phyloP scores from a whole-genome alignment of 2,329 filamentous ascomycete genomes.

The Teratosphaeria destructans region DNA sequence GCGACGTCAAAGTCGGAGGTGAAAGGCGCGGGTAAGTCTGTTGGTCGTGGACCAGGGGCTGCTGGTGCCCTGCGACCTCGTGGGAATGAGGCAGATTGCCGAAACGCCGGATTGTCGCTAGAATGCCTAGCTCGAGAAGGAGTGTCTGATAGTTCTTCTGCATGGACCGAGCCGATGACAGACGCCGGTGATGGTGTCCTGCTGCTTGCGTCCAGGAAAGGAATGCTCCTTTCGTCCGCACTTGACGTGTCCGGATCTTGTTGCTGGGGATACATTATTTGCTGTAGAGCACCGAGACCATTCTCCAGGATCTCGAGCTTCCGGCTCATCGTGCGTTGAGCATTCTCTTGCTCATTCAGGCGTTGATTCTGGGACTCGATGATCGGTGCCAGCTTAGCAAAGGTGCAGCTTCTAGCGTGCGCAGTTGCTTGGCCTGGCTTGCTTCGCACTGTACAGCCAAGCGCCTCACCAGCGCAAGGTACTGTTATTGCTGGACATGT shows the following conservation, averaged over 20 bases:
- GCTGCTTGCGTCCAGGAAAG: constrained; percentile 5
- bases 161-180: not conserved
- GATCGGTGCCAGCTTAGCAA: constrained; percentile 37
- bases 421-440: constrained; percentile 29
- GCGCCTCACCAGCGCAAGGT: constrained; percentile 33
- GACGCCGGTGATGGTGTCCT: not conserved
- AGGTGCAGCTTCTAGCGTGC: constrained; percentile 33
- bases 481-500: constrained; percentile 33
- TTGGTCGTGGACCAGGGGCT: constrained; percentile 11
- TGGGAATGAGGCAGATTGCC: not conserved
- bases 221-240: constrained; percentile 14
- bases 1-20: constrained; percentile 20
- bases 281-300: constrained; percentile 33
- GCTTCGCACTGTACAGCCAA: constrained; percentile 33
- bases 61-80: constrained; percentile 3
- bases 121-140: not conserved
- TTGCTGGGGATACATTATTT: constrained; percentile 24
- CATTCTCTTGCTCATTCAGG: constrained; percentile 34
- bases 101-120: not conserved
- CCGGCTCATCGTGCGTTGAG: constrained; percentile 31
- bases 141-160: not conserved
- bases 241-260: constrained; percentile 10
- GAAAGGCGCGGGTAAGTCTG: constrained; percentile 15
- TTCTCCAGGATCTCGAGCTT: constrained; percentile 37
- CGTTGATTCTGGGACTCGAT: constrained; percentile 33